Evolutionary conservation across 306 rosid genomes (phyloP).

Genomic region (Vachellia pachyceras): DNA sequence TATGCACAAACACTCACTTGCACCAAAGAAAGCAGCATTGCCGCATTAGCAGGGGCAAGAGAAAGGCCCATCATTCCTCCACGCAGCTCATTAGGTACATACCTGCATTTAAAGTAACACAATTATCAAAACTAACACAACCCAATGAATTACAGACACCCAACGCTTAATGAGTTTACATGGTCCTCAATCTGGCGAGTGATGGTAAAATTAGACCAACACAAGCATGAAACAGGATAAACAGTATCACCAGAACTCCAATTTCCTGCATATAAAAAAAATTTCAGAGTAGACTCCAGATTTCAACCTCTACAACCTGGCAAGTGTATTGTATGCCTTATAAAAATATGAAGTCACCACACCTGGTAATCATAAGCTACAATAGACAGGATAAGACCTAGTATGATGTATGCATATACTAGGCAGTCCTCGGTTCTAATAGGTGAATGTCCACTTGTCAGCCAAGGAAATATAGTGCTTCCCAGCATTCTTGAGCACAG

Average conservation of each 20-base stretch:
- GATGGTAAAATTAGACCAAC: conserved; percentile 83
- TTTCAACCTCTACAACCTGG: conserved; percentile 22
- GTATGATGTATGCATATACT: conserved; percentile 55
- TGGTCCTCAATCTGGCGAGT: conserved; percentile 93
- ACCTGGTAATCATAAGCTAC: conserved; percentile 95
- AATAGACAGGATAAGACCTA: conserved; percentile 70
- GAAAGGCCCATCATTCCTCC: conserved; percentile 97
- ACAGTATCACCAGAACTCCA: conserved; percentile 70
- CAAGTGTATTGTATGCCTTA: conserved; percentile 26
- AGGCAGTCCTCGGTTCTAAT: conserved; percentile 82
- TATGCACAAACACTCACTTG: conserved; percentile 59
- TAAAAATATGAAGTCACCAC: conserved; percentile 23
- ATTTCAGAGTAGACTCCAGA: conserved; percentile 35
- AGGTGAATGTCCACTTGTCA: conserved; percentile 72
- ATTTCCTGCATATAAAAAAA: conserved; percentile 68
- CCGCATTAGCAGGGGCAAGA: conserved; percentile 82
- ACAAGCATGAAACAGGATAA: conserved; percentile 82
- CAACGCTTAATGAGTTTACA: conserved; percentile 54
- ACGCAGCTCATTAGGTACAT: conserved; percentile 92
- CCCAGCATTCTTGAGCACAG: conserved; percentile 93
- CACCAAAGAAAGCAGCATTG: conserved; percentile 71
- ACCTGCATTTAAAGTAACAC: conserved; percentile 56
- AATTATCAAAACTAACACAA: conserved; percentile 28
- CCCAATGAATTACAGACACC: conserved; percentile 32
- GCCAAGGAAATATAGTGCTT: conserved; percentile 85